Evolutionary conservation across 2,329 filamentous ascomycete species (phyloP).

Genomic region (Claviceps citrina): DNA sequence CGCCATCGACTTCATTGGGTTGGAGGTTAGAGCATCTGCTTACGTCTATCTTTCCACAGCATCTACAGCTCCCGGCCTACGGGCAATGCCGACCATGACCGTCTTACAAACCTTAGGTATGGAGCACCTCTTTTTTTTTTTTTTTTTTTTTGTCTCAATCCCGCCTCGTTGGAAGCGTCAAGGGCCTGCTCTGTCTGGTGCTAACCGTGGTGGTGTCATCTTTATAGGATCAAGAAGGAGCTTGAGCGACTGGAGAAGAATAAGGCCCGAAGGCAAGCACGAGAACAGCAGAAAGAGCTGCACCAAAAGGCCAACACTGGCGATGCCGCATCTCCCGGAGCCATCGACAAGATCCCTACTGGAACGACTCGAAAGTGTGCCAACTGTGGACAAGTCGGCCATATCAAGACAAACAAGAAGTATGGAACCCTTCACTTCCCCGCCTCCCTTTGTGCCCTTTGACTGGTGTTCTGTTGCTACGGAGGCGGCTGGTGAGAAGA

Average conservation of each 20-base stretch:
- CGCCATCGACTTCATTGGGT: conserved; percentile 16
- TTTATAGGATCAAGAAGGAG: conserved; percentile 38
- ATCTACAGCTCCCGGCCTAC: conserved; percentile 35
- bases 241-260: conserved; percentile 77
- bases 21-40: conserved; percentile 22
- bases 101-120: conserved; percentile 29
- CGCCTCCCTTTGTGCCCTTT: conserved; percentile 16
- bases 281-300: conserved; percentile 73
- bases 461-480: conserved; percentile 18
- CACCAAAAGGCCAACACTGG: conserved; percentile 29
- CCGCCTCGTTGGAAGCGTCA: no score
- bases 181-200: no score
- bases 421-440: conserved; percentile 30
- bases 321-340: conserved; percentile 36
- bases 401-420: conserved; percentile 99
- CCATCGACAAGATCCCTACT: conserved; percentile 35
- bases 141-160: no score
- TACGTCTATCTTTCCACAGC: conserved; percentile 26
- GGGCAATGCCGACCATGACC: conserved; percentile 35
- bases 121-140: conserved; percentile 1
- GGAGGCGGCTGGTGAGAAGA: conserved; percentile 6
- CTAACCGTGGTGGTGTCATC: background rate
- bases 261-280: conserved; percentile 74
- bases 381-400: conserved; percentile 89
- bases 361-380: conserved; percentile 85